Conservation (phyloP, 202 grass and related monocot species). For the Setaria italica region DNA sequence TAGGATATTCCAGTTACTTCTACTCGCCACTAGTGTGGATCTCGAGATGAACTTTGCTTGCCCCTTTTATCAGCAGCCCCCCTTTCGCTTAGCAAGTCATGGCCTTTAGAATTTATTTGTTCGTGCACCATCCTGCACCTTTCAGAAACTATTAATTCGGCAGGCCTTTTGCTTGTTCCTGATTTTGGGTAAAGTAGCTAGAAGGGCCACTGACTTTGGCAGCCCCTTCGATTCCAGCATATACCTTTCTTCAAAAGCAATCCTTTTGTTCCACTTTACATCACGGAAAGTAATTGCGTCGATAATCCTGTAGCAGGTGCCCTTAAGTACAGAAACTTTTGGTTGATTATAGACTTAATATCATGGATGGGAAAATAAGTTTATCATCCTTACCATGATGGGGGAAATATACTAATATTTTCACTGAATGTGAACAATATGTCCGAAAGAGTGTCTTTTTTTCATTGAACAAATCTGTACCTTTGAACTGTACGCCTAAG, state of each 20-base stretch:
- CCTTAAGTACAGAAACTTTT: slow-evolving; percentile 11
- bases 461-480: not conserved
- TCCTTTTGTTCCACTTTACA: slow-evolving; percentile 49
- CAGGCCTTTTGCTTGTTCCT: slow-evolving; percentile 48
- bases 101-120: slow-evolving; percentile 40
- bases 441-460: not conserved
- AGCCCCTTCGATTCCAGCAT: slow-evolving; percentile 41
- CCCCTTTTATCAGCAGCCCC: slow-evolving; percentile 34
- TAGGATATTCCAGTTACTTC: slow-evolving; percentile 58
- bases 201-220: slow-evolving; percentile 34
- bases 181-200: slow-evolving; percentile 49
- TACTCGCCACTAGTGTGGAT: slow-evolving; percentile 47
- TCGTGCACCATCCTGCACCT: slow-evolving; percentile 37
- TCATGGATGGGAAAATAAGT: slow-evolving; percentile 7
- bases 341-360: slow-evolving; percentile 30
- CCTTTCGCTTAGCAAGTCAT: slow-evolving; percentile 47
- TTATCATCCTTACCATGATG: not conserved
- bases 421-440: slow-evolving; percentile 22
- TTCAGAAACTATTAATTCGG: slow-evolving; percentile 51
- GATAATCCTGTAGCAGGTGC: not conserved
- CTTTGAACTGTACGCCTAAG: not conserved
- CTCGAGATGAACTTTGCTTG: slow-evolving; percentile 45
- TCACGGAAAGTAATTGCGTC: not conserved
- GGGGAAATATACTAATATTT: not conserved
- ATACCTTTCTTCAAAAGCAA: slow-evolving; percentile 56